Base-by-base conservation (phyloP, 345 rosid genomes). In the Salix arbutifolia region DNA sequence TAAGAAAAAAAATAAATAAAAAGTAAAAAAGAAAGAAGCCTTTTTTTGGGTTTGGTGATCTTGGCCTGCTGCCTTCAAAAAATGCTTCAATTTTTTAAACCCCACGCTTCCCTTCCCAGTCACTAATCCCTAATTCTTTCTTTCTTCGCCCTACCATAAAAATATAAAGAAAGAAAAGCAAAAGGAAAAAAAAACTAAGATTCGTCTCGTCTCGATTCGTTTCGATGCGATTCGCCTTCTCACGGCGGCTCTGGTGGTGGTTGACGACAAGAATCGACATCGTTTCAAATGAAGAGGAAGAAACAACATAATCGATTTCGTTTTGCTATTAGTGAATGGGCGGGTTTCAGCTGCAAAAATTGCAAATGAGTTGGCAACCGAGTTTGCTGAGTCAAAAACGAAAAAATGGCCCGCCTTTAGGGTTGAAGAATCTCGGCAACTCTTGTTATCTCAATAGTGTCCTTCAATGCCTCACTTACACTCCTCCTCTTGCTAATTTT, bases 351-450 rank as follows among this genome's bases (percentile, higher is more conserved):
- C 82, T 80, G 77, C 86, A 87, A 56, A 56, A 56, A 69, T 84
- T 90, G 88, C 94, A 92, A 86, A 92, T 92, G 99, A 89, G 85
- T 84, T 94, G 98, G 99, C 94, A 89, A 89, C 92, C 95, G 94
- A 90, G 87, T 89, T 81, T 91, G 80, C 92, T 88, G 70, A 89
- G 91, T 83, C 91, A 84, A 70, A 89, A 88, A 77, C 90, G 97
- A 74, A 89, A 89, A 76, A 88, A 83, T 61, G 90, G 95, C 10
- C 93, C 94, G 44, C 99, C 99, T 16, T 75, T 96, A 88, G 98
- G 99, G 84, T 84, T 96, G 71, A 86, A 79, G 69, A 96, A 96
- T 81, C 98, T 96, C 84, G 97, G 99, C 84, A 96, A 96, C 85
- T 85, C 97, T 40, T 96, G 99, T 72, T 96, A 96, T 81, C 93